Evolutionary conservation across 768 basidiomycete genomes (phyloP).

Genomic region (Serendipita sp.): DNA sequence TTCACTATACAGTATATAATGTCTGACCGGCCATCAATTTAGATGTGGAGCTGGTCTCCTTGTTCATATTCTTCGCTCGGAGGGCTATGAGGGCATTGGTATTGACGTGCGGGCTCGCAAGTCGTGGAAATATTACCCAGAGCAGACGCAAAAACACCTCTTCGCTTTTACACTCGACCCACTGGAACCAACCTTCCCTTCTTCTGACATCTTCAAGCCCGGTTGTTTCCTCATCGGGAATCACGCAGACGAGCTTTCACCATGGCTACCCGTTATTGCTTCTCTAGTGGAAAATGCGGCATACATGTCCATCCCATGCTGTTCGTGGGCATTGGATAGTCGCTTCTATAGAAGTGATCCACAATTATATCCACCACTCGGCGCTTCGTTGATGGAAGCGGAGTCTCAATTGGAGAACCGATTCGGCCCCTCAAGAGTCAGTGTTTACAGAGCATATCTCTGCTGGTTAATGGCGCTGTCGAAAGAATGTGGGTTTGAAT

Average conservation of each 20-base stretch:
- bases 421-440: slow-evolving; percentile 21
- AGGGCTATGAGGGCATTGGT: slow-evolving; percentile 74
- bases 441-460: slow-evolving; percentile 67
- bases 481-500: slow-evolving; percentile 61
- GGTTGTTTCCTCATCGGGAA: slow-evolving; percentile 77
- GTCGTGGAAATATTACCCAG: slow-evolving; percentile 71
- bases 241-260: slow-evolving; percentile 92
- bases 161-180: slow-evolving; percentile 62
- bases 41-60: slow-evolving; percentile 90
- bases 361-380: slow-evolving; percentile 16
- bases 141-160: slow-evolving; percentile 39
- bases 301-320: slow-evolving; percentile 79
- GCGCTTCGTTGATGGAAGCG: slow-evolving; percentile 27
- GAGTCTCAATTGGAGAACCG: slow-evolving; percentile 40
- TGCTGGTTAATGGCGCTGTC: slow-evolving; percentile 71
- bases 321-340: slow-evolving; percentile 64
- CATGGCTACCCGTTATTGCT: slow-evolving; percentile 78
- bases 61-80: slow-evolving; percentile 66
- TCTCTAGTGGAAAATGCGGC: slow-evolving; percentile 43
- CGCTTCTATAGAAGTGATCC: slow-evolving; percentile 38
- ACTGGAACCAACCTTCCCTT: slow-evolving; percentile 15
- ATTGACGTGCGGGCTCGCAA: slow-evolving; percentile 72
- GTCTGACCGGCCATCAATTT: not conserved
- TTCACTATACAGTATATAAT: not conserved
- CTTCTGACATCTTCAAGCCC: slow-evolving; percentile 18